Base-by-base conservation (phyloP, 257 asterid species). In the Avicennia marina region DNA sequence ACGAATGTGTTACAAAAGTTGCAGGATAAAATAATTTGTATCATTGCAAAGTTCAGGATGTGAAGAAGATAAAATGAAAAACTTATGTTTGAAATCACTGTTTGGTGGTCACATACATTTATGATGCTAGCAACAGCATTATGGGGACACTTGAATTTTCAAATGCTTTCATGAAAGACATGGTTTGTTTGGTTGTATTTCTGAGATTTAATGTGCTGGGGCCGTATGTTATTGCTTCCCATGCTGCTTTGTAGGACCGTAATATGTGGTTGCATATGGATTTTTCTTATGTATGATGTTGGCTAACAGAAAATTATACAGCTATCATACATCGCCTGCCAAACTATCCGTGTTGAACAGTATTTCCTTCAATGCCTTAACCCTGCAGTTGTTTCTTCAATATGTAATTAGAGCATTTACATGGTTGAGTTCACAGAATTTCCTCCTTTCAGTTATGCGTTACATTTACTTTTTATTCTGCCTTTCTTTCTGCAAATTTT, bases 171-270 rank as follows among this genome's bases (percentile, higher is more conserved):
- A 44, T 51, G 62, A 45, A 47, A 43, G 67, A 49, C 70, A 13
- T 20, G 48, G 61, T 62, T 62, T n/a, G n/a, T n/a, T 64, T 63
- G 65, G 6, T 49, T 72, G 63, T 15, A 43, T 53, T 77, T 62
- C 46, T 31, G 25, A 57, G 47, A 45, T 65, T 78, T 64, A 67
- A 64, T 75, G 73, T 56, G 66, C n/a, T 57, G 82, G 93, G 95
- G 60, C 83, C 68, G 61, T 56, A 22, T 19, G 72, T 71, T 60
- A 63, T 45, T 71, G 72, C 68, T 22, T 67, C 67, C 64, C 63
- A 64, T 62, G 65, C 71, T 57, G 60, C 63, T 62, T n/a, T 22
- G 75, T 71, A 62, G 86, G 87, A 49, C 87, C 82, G 68, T 71
- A 65, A 16, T 65, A 50, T 83, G 77, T 81, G 81, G 78, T 73